These are phyloP conservation scores for Fusarium newnesense DNA, from an alignment of 2,329 filamentous ascomycete genomes.

Conservation along the genomic window DNA sequence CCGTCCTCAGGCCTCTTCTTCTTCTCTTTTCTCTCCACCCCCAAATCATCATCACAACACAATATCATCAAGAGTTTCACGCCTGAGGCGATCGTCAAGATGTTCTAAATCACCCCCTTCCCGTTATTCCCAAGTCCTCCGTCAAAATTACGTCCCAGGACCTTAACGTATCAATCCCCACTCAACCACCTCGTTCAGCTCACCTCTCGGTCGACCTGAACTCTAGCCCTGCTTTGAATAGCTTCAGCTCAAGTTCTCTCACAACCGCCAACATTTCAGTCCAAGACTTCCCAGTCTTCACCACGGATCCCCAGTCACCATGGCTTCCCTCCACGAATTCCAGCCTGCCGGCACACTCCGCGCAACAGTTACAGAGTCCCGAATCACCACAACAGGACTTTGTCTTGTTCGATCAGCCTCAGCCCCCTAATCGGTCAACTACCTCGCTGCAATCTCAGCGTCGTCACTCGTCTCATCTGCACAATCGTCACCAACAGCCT, in stretches of 20 bases:
- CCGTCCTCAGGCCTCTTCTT: constrained; percentile 40
- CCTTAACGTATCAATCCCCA: constrained; percentile 55
- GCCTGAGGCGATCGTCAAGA: constrained; percentile 60
- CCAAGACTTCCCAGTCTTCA: constrained; percentile 80
- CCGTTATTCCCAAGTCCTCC: constrained; percentile 51
- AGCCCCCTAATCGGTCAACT: constrained; percentile 51
- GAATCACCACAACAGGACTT: constrained; percentile 74
- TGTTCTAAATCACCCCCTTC: constrained; percentile 65
- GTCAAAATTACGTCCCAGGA: constrained; percentile 66
- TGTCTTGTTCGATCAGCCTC: constrained; percentile 74
- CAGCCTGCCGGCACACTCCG: constrained; percentile 71
- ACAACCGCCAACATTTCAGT: constrained; percentile 68
- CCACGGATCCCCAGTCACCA: constrained; percentile 83
- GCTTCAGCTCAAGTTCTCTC: constrained; percentile 67
- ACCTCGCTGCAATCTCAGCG: constrained; percentile 55
- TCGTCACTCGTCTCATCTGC: constrained; percentile 57
- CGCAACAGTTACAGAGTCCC: constrained; percentile 65
- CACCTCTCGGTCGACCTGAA: constrained; percentile 75
- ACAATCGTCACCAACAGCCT: constrained; percentile 57
- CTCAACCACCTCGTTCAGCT: constrained; percentile 57
- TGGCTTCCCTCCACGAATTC: constrained; percentile 78
- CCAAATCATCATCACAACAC: constrained; percentile 47
- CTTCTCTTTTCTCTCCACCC: constrained; percentile 51
- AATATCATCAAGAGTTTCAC: constrained; percentile 42
- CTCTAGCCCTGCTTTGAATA: constrained; percentile 68